Percentiles rank a stretch among this genome's conserved stretches.
Evolutionary conservation across 192 early-diverging fungal species (phyloP).

Genomic region (Helicostylum pulchrum): DNA sequence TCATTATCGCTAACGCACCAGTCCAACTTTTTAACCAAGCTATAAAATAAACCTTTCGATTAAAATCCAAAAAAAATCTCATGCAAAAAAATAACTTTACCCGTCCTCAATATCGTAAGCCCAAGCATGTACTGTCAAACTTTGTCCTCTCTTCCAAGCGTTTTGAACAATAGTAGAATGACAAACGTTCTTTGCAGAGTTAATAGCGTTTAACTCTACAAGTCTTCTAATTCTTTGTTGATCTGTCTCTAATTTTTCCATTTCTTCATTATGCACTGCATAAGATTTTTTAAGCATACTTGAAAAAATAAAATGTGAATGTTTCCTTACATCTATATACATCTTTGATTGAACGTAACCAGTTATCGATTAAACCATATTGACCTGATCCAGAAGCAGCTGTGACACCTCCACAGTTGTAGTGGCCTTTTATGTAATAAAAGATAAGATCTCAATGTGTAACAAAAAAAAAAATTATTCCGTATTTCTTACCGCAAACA

Average conservation of each 20-base stretch:
- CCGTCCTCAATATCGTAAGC: conserved; percentile 65
- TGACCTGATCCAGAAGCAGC: conserved; percentile 58
- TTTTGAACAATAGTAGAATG: conserved; percentile 77
- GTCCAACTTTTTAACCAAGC: conserved; percentile 12
- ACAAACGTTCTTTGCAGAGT: conserved; percentile 66
- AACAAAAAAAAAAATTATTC: not conserved
- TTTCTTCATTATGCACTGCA: conserved; percentile 32
- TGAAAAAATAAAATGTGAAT: conserved; percentile 1
- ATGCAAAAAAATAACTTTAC: conserved; percentile 4
- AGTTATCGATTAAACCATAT: conserved; percentile 84
- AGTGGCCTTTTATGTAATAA: conserved; percentile 45
- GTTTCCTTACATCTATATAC: conserved; percentile 67
- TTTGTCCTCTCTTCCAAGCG: conserved; percentile 73
- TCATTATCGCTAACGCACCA: conserved; percentile 9
- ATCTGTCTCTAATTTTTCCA: conserved; percentile 41
- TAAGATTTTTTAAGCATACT: too few relatives aligned
- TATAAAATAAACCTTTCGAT: not conserved
- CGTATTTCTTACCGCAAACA: conserved; percentile 68
- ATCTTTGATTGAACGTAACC: conserved; percentile 86
- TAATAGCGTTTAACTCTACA: conserved; percentile 75
- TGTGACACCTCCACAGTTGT: conserved; percentile 69
- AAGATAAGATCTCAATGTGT: not conserved
- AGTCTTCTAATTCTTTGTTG: conserved; percentile 49
- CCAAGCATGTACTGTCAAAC: conserved; percentile 73
- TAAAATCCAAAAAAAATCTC: conserved; percentile 8